phyloP scores from a whole-genome alignment of 148 eudicot species.

The Chenopodium suecicum region DNA sequence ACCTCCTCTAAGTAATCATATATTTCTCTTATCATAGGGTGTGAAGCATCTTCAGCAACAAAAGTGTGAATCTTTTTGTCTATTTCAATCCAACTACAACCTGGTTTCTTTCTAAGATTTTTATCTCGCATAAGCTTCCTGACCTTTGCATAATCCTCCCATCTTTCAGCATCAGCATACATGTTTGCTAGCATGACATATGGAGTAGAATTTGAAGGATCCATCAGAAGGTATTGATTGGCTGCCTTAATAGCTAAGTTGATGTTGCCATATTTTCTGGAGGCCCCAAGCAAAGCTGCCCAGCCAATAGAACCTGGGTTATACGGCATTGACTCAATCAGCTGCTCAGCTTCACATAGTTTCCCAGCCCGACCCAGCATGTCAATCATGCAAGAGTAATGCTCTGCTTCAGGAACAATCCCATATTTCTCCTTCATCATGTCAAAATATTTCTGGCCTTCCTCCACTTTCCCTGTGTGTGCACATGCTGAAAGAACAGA shows the following conservation, averaged over 20 bases:
- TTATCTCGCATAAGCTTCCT: constrained; percentile 59
- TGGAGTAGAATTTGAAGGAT: constrained; percentile 70
- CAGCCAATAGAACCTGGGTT: constrained; percentile 63
- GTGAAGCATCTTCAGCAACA: constrained; percentile 72
- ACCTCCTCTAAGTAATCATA: constrained; percentile 50
- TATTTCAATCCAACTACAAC: constrained; percentile 81
- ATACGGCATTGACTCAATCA: constrained; percentile 61
- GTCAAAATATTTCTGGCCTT: constrained; percentile 55
- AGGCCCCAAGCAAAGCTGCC: constrained; percentile 75
- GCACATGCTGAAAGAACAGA: constrained; percentile 77
- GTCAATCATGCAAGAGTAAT: constrained; percentile 84
- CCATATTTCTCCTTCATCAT: constrained; percentile 53
- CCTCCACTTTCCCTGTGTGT: constrained; percentile 69
- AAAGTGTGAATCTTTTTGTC: constrained; percentile 59
- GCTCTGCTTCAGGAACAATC: constrained; percentile 64
- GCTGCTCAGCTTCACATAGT: constrained; percentile 53
- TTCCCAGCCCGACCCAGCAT: constrained; percentile 78
- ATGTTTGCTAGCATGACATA: constrained; percentile 71
- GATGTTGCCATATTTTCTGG: constrained; percentile 61
- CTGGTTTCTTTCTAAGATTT: constrained; percentile 66
- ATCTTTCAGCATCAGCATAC: constrained; percentile 54
- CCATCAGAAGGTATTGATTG: constrained; percentile 47
- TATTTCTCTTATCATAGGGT: constrained; percentile 58
- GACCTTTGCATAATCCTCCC: constrained; percentile 63
- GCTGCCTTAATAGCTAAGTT: constrained; percentile 70